phyloP scores from a whole-genome alignment of 78 protist genomes.

The Dictyostelium intermedium region DNA sequence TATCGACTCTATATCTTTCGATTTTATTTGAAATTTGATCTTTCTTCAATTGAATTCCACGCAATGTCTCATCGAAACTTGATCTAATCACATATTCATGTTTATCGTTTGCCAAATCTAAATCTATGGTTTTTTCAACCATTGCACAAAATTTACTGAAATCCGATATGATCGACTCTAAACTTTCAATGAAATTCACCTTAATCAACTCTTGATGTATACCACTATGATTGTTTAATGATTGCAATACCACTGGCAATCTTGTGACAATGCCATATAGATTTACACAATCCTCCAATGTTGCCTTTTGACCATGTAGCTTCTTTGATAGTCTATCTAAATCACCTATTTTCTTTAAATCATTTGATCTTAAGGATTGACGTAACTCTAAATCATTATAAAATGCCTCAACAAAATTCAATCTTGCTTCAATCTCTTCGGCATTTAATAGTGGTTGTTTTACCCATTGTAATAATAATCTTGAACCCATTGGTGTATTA shows the following conservation, averaged over 20 bases:
- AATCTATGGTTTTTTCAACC: conserved; percentile 91
- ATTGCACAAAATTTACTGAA: conserved; percentile 45
- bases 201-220: conserved; percentile 4
- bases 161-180: background rate
- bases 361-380: conserved; percentile 35
- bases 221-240: background rate
- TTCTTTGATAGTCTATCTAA: conserved; percentile 58
- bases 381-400: conserved; percentile 32
- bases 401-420: conserved; percentile 82
- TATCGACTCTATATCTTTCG: conserved; percentile 4
- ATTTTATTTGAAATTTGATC: background rate
- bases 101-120: conserved; percentile 56
- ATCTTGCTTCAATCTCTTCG: conserved; percentile 74
- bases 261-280: conserved; percentile 32
- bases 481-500: conserved; percentile 93
- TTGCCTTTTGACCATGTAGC: conserved; percentile 50
- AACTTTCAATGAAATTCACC: conserved; percentile 9
- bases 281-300: conserved; percentile 77
- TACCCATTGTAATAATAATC: conserved; percentile 91
- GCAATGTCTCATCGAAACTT: conserved; percentile 76
- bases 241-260: conserved; percentile 18
- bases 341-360: conserved; percentile 72
- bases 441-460: conserved; percentile 89
- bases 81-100: conserved; percentile 90
- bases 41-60: background rate